Base-by-base conservation (phyloP, 139 green algal species). In the Chlamydomonas sp. region DNA sequence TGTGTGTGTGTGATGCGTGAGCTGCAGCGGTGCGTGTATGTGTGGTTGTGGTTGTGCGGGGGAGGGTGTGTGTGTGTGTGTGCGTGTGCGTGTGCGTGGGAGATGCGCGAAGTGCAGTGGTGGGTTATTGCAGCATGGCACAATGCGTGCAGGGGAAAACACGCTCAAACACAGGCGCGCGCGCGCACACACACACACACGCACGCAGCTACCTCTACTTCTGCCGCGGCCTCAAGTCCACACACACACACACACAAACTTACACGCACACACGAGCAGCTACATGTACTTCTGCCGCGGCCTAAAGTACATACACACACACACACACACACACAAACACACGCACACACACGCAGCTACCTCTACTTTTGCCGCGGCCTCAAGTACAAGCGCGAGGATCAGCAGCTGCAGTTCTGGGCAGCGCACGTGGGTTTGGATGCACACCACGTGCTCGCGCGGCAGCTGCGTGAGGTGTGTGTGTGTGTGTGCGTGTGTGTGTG, bases 361-460 rank as follows among this genome's bases (percentile, higher is more conserved):
- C 89, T 94, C 78, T 66, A 83, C 33, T 92, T 90, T 72, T 92
- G 88, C 77, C 81, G 81, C 31, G 87, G 84, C 8, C 70, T 94
- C 58, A 78, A 85, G 62, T 78, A 86, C 69, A 77, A 81, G 5
- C 64, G 68, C 2, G 65, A 74, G 5, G 59, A 81, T 16, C 58
- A 57, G 36, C 85, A 92, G 79, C 37, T 37, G 2, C 67, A 65
- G 5, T 79, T 84, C 60, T 85, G 87, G 74, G 61, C 72, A 3
- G 76, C 76, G 48, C 65, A 76, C 28, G 35, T 85, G 5, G 22
- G 33, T 66, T 63, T n/a, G 54, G 8, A 54, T 54, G 30, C 29
- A 3, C 34, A 22, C 22, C 30, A 64, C 54, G 26, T 64, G 22
- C 54, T 64, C 6, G 54, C 54, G 8, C 54, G 34, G 26, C 54